phyloP scores from a whole-genome alignment of 768 basidiomycete genomes.

The Leccinum disarticulatum region DNA sequence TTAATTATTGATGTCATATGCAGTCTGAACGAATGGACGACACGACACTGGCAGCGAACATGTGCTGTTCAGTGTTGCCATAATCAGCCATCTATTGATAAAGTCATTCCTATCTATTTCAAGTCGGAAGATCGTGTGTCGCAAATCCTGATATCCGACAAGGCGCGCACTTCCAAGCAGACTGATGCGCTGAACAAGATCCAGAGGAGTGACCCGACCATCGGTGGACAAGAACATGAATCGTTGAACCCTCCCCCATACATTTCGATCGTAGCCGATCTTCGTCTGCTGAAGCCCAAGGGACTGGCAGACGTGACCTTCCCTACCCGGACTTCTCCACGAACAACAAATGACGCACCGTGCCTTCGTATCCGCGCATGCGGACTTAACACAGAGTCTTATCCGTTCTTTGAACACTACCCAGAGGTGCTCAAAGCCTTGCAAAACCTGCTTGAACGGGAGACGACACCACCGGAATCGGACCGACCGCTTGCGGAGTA shows the following conservation, averaged over 20 bases:
- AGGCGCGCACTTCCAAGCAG: not conserved
- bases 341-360: not conserved
- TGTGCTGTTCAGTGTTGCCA: not conserved
- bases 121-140: not conserved
- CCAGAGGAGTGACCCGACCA: not conserved
- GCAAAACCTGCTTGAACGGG: not conserved
- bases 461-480: not conserved
- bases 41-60: not conserved
- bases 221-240: not conserved
- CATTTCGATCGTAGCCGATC: not conserved
- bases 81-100: not conserved
- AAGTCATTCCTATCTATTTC: not conserved
- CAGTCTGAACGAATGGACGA: not conserved
- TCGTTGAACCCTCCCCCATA: not conserved
- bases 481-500: not conserved
- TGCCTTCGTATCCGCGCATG: not conserved
- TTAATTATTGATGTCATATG: not conserved
- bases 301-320: not conserved
- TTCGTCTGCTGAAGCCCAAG: not conserved
- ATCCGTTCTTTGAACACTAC: not conserved
- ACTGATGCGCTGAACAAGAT: not conserved
- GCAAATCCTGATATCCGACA: slow-evolving; percentile 3
- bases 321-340: not conserved
- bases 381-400: not conserved
- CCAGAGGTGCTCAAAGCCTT: not conserved